phyloP scores from a whole-genome alignment of 2,329 filamentous ascomycete species.

The Acrodontium crateriforme region DNA sequence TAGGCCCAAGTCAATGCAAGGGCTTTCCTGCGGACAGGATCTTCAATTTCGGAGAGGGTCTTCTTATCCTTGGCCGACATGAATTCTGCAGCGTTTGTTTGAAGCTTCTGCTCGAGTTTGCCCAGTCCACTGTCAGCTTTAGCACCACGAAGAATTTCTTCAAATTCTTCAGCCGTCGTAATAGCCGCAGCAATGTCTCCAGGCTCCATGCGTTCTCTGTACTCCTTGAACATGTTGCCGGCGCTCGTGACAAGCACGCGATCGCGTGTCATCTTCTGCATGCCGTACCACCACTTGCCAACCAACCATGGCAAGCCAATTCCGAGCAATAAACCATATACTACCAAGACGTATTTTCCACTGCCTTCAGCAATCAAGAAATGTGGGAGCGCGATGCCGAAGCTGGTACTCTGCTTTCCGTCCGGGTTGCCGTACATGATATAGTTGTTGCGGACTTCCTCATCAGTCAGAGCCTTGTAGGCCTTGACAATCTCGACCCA shows the following conservation, averaged over 20 bases:
- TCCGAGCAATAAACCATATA: constrained; percentile 79
- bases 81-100: constrained; percentile 45
- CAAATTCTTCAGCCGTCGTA: constrained; percentile 77
- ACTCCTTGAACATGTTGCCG: constrained; percentile 87
- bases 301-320: constrained; percentile 86
- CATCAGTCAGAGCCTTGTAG: constrained; percentile 94
- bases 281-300: constrained; percentile 98
- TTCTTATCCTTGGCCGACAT: constrained; percentile 55
- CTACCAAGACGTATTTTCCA: constrained; percentile 83
- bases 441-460: constrained; percentile 94
- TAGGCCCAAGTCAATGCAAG: constrained; percentile 91
- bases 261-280: constrained; percentile 83
- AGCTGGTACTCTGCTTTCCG: constrained; percentile 95
- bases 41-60: constrained; percentile 67
- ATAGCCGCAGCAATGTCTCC: constrained; percentile 68
- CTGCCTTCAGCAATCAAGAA: constrained; percentile 88
- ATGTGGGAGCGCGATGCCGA: constrained; percentile 88
- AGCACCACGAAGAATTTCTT: constrained; percentile 58
- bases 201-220: constrained; percentile 69
- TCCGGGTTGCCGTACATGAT: constrained; percentile 92
- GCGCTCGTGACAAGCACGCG: constrained; percentile 85
- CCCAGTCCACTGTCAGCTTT: constrained; percentile 68
- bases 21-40: constrained; percentile 67
- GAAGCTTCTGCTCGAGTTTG: constrained; percentile 69
- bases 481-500: constrained; percentile 96